Base-by-base conservation (phyloP, 2,329 filamentous ascomycete species). In the Ophiocordyceps australis region DNA sequence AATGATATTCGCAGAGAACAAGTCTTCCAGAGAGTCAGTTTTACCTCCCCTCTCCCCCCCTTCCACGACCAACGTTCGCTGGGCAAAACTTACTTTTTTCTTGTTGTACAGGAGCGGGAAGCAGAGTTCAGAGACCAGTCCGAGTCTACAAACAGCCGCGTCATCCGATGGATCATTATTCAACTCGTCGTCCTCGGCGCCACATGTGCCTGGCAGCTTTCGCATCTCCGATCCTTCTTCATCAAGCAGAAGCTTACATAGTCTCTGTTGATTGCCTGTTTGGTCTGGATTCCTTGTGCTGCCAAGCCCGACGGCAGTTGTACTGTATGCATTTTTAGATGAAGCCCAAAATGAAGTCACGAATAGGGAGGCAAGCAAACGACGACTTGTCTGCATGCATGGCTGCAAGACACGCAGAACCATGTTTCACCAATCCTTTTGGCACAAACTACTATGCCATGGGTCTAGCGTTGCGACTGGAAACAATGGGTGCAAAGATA, bases 161-260 rank as follows among this genome's bases (percentile, higher is more conserved):
- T 95, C 35, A 73, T 95, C 26, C 74, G 83, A 40, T 98, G 89
- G 86, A 86, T 89, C 38, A 45, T 94, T 36, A 76, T 95, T 38
- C 89, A 98, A 55, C 59, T 95, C 32, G 65, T 73, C 27, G 71
- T 95, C 20, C 62, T 98, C 28, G 80, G 74, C 28, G 63, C 75
- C 29, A 93, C 89, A 18, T 98, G 89, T 56, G 80, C 82, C 33
- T 98, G 89, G 89, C 89, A 98, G 54, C 63, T 98, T 24, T 92
- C 83, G 28, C 86, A 98, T 55, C 66, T 98, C 41, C 70, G 89
- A 39, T 78, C 80, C 24, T 98, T 98, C 68, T 98, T 98, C 62
- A 98, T 98, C 63, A 98, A 98, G 68, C 86, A 95, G 62, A 98
- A 98, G 67, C 73, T 98, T 50, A 95, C 89, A 32, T 98, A 26